phyloP scores from a whole-genome alignment of 2,329 filamentous ascomycete genomes.

The Amesomyces nigricolor region DNA sequence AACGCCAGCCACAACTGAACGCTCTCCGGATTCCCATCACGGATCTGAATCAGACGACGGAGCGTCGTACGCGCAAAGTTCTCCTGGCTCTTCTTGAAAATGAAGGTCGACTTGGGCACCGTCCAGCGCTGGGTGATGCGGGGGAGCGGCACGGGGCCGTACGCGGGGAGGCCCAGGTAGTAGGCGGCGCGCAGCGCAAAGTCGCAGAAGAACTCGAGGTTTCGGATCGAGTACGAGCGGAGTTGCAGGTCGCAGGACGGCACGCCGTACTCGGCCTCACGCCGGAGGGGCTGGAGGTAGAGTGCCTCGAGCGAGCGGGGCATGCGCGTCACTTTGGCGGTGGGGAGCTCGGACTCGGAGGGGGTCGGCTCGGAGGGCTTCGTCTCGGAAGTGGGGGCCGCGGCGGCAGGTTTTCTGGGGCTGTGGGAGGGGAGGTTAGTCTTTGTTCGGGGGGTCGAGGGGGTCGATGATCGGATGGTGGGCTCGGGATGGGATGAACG shows the following conservation, averaged over 20 bases:
- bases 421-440: neutral
- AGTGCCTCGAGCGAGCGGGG: conserved; percentile 79
- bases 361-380: neutral
- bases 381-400: neutral
- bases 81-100: conserved; percentile 95
- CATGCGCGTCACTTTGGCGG: conserved; percentile 42
- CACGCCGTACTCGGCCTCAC: conserved; percentile 66
- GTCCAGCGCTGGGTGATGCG: conserved; percentile 91
- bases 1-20: conserved; percentile 93
- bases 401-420: neutral
- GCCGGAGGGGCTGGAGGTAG: conserved; percentile 78
- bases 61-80: conserved; percentile 93
- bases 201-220: conserved; percentile 90
- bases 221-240: conserved; percentile 82
- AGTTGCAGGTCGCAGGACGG: conserved; percentile 88
- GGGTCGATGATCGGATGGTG: neutral
- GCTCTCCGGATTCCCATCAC: conserved; percentile 81
- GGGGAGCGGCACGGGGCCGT: conserved; percentile 79
- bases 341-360: neutral
- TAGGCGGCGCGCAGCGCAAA: conserved; percentile 93
- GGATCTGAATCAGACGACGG: conserved; percentile 82
- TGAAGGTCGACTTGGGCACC: conserved; percentile 80
- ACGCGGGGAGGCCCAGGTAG: conserved; percentile 81
- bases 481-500: neutral
- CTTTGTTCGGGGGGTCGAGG: neutral